phyloP scores from a whole-genome alignment of 2,329 filamentous ascomycete genomes.

The Ophiostoma populinum region DNA sequence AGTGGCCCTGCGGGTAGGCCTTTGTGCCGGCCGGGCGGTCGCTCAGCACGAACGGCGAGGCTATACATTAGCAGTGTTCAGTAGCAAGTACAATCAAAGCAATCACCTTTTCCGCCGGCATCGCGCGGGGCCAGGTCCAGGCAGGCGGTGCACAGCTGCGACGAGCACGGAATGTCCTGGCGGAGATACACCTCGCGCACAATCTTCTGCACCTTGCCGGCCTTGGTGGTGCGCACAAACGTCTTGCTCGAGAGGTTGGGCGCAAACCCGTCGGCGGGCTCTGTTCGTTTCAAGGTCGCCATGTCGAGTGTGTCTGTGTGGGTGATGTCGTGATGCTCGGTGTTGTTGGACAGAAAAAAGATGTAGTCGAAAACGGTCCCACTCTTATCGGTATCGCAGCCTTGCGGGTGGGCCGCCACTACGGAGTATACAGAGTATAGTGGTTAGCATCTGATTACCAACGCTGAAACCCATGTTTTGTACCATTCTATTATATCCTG shows the following conservation, averaged over 20 bases:
- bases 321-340: not conserved
- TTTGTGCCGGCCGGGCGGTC: constrained; percentile 74
- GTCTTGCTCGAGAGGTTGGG: constrained; percentile 85
- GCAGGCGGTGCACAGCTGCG: constrained; percentile 67
- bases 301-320: constrained; percentile 21
- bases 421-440: too few species aligned
- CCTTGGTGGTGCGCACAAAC: constrained; percentile 86
- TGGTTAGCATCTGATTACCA: too few species aligned
- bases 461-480: too few species aligned
- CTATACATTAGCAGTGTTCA: constrained; percentile 25
- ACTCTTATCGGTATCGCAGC: too few species aligned
- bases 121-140: constrained; percentile 58
- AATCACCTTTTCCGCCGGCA: constrained; percentile 57
- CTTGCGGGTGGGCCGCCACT: too few species aligned
- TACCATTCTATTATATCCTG: too few species aligned
- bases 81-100: not conserved
- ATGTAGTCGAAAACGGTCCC: not conserved
- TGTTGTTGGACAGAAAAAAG: not conserved
- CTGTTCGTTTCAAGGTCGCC: constrained; percentile 47
- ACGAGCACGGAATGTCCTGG: constrained; percentile 95
- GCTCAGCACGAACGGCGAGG: constrained; percentile 70
- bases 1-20: constrained; percentile 71
- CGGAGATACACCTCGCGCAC: constrained; percentile 91
- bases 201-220: constrained; percentile 96
- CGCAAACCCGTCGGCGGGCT: constrained; percentile 30